Conservation (phyloP, 805 yeast genomes). For the Cyberlindnera lachancei region DNA sequence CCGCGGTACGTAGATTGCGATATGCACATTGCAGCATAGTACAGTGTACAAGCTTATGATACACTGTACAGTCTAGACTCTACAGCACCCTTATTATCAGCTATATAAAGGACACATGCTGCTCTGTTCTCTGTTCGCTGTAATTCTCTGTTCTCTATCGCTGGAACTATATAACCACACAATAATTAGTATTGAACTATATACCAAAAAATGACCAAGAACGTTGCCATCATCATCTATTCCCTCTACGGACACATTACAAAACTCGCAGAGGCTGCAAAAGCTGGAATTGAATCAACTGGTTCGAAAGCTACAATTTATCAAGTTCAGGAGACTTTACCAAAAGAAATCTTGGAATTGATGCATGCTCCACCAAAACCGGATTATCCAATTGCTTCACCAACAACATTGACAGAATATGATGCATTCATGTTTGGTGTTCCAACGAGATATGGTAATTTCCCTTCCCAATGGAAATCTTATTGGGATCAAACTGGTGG, state of each 20-base stretch:
- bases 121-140: no score
- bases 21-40: no score
- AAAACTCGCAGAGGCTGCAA: slow-evolving; percentile 56
- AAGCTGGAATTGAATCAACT: slow-evolving; percentile 58
- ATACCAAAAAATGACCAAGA: no score
- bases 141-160: no score
- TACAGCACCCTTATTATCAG: no score
- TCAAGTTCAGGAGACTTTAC: slow-evolving; percentile 74
- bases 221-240: slow-evolving; percentile 54
- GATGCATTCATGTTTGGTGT: slow-evolving; percentile 70
- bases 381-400: slow-evolving; percentile 47
- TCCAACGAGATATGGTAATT: slow-evolving; percentile 68
- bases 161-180: no score
- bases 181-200: no score
- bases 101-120: no score
- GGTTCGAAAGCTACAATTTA: slow-evolving; percentile 65
- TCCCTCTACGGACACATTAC: slow-evolving; percentile 76
- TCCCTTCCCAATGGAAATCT: slow-evolving; percentile 65
- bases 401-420: slow-evolving; percentile 45
- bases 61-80: no score
- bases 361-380: slow-evolving; percentile 61
- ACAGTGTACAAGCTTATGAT: no score
- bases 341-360: slow-evolving; percentile 47
- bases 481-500: slow-evolving; percentile 72
- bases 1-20: no score